Evolutionary conservation across 495 filamentous ascomycete species (phyloP), one percentile per base, ranked within the genome.

Genomic region (Penicillium alfredii): DNA sequence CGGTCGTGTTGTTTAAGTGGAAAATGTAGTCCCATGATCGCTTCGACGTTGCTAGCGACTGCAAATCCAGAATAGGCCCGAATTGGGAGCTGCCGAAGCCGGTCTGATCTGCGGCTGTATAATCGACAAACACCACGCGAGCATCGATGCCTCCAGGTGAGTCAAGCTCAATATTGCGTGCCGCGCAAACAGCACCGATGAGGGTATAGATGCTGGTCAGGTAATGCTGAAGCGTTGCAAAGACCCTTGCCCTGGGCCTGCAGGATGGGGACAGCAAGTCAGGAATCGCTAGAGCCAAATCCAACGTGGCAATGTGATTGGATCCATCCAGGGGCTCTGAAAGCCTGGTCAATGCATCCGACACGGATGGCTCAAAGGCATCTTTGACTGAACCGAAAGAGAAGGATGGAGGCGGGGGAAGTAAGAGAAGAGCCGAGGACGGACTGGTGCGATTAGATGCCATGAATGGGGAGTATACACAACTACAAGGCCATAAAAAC

Each of bases 201-300:
- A 97, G 68, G 47, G 75, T 78, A 69, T 97, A 97, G 38, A 94
- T 49, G 33, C 73, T 76, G 13, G 84, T 83, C 14, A 97, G 55
- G 9, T 89, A 69, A 18, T 64, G 61, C 63, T 95, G 88, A 6
- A 81, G 68, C 16, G 72, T 60, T 43, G 57, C 64, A 65, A 86
- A 76, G 38, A 77, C 40, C 63, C 62, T 51, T 45, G 75, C 64
- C 58, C 81, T 63, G 47, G 77, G 62, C 19, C 47, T 55, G 45
- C 45, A 54, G 30, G 45, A 31, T 10, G 59, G 47, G n/a, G 68
- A 61, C 7, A 63, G 55, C 11, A 72, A 35, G 19, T 50, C 48
- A 10, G 69, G 65, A 23, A 72, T 42, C 16, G 56, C 56, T 24
- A 74, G 30, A 5, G 61, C 70, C 47, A 75, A 56, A 39, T 75